Evolutionary conservation across 1,284 basidiomycete genomes (phyloP).

Genomic region (Puccinia polysora): DNA sequence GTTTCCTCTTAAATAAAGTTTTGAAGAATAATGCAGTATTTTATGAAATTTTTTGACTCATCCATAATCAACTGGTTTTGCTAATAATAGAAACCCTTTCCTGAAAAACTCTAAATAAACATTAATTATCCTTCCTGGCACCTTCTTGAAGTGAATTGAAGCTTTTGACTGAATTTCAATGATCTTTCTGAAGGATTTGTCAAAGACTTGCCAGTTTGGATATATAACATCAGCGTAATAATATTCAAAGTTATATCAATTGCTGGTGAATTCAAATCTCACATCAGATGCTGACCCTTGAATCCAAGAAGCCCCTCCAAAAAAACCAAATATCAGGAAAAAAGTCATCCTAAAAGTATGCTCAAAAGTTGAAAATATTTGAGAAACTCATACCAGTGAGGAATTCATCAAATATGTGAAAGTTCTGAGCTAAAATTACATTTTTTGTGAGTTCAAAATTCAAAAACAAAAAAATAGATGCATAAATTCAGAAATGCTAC

Average conservation of each 20-base stretch:
- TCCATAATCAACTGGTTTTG: not conserved
- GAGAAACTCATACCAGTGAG: not conserved
- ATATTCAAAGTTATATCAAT: not conserved
- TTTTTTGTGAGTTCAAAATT: not conserved
- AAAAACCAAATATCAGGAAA: too few relatives aligned
- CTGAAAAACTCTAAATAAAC: not conserved
- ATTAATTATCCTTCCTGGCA: not conserved
- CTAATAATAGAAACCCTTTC: not conserved
- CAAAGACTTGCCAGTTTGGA: not conserved
- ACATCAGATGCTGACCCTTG: not conserved
- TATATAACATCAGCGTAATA: not conserved
- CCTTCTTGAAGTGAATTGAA: not conserved
- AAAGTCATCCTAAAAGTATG: not conserved
- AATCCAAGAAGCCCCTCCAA: too few relatives aligned
- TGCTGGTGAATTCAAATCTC: not conserved
- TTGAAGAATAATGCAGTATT: not conserved
- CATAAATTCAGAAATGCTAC: not conserved
- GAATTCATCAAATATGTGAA: not conserved
- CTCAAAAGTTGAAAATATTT: not conserved
- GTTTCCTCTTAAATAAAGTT: not conserved
- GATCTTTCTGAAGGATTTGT: not conserved
- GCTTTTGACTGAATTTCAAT: not conserved
- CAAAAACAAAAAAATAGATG: not conserved
- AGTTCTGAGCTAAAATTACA: not conserved
- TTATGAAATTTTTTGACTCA: not conserved